A percentile compares a stretch with the other conserved stretches of the same genome.
These are phyloP conservation scores for Fusarium denticulatum DNA, from an alignment of 2,329 filamentous ascomycete genomes.

Conservation along the genomic window DNA sequence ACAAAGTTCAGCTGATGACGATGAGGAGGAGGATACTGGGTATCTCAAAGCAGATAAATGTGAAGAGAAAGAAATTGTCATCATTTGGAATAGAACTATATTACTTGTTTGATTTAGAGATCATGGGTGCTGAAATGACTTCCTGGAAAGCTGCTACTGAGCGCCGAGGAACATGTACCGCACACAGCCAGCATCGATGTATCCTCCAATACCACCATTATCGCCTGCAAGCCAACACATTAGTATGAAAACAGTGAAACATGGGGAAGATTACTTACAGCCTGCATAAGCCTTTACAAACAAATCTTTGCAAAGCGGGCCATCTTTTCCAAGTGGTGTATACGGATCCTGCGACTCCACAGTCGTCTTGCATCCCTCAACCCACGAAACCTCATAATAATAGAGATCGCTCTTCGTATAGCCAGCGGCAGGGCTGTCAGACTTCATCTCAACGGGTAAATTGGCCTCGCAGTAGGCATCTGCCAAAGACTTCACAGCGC, in stretches of 20 bases:
- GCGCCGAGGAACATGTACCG: background rate
- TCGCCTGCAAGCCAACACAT: background rate
- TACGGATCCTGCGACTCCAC: background rate
- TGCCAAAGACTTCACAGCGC: background rate
- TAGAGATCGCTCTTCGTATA: background rate
- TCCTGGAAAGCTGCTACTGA: background rate
- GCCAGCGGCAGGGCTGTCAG: background rate
- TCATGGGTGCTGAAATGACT: fast-evolving
- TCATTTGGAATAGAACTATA: too few relatives aligned
- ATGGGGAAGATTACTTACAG: background rate
- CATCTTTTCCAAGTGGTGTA: background rate
- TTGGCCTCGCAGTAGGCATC: background rate
- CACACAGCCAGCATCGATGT: background rate
- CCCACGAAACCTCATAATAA: background rate
- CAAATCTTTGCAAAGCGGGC: background rate
- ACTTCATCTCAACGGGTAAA: background rate
- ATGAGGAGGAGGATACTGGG: background rate
- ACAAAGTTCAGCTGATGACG: too few relatives aligned
- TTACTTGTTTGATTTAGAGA: background rate
- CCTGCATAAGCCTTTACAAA: background rate
- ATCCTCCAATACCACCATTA: background rate
- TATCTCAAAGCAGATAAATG: fast-evolving
- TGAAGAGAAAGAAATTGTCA: fast-evolving
- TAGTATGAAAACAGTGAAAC: fast-evolving
- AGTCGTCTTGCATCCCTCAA: background rate